A percentile compares a stretch with the other conserved stretches of the same genome.
phyloP scores from a whole-genome alignment of 768 basidiomycete genomes.

The Daedalea quercina region DNA sequence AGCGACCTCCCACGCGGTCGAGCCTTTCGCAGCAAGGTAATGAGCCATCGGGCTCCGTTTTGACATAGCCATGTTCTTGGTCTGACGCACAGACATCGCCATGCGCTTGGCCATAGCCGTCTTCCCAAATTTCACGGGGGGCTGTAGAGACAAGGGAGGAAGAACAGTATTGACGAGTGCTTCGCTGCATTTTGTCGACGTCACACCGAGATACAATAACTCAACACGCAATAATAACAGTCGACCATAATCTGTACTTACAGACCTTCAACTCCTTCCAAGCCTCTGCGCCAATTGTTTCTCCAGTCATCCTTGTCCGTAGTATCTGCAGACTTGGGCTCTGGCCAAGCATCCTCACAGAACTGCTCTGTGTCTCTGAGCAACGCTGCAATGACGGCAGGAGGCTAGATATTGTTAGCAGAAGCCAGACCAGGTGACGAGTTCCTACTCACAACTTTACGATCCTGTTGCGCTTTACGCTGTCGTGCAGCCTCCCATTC shows the following conservation, averaged over 20 bases:
- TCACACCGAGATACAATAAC: background rate
- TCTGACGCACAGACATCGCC: slow-evolving; percentile 55
- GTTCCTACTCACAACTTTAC: slow-evolving; percentile 51
- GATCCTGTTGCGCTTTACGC: slow-evolving; percentile 53
- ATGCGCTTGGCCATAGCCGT: slow-evolving; percentile 54
- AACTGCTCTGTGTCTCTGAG: slow-evolving; percentile 20
- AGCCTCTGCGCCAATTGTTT: slow-evolving; percentile 32
- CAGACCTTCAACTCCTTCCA: slow-evolving; percentile 52
- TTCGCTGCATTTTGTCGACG: slow-evolving; percentile 26
- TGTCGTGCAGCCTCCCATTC: slow-evolving; percentile 63
- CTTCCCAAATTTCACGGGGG: slow-evolving; percentile 41
- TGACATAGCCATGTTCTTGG: slow-evolving; percentile 49
- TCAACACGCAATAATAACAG: background rate
- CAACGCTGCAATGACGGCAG: slow-evolving; percentile 55
- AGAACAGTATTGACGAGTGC: slow-evolving; percentile 36
- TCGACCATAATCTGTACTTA: slow-evolving; percentile 34
- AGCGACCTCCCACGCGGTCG: slow-evolving; percentile 68
- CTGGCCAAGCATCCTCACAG: slow-evolving; percentile 29
- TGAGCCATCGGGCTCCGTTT: slow-evolving; percentile 62
- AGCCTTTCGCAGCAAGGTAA: slow-evolving; percentile 64
- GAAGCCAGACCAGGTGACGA: background rate
- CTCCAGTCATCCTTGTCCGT: slow-evolving; percentile 22
- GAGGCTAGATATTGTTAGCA: slow-evolving; percentile 39
- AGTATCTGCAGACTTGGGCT: slow-evolving; percentile 6
- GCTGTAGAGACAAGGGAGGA: slow-evolving; percentile 45